These are phyloP conservation scores for Ceratocystiopsis sp. DNA, from an alignment of 2,329 filamentous ascomycete species.

Conservation along the genomic window DNA sequence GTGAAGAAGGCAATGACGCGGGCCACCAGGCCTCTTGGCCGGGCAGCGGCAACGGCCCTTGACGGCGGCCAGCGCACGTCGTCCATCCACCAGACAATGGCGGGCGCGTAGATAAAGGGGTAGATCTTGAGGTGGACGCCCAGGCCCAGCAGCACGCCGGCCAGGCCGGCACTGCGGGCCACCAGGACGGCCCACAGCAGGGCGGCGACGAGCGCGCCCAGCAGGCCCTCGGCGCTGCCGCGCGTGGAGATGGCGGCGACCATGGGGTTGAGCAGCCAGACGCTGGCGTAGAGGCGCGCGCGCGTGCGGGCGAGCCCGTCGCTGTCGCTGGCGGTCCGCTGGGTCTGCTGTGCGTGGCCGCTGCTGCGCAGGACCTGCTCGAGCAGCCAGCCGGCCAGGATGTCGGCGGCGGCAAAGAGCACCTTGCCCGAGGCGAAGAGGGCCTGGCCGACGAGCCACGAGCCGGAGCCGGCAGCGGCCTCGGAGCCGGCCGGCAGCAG, in stretches of 20 bases:
- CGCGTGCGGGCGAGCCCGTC: constrained; percentile 12
- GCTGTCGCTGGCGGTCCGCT: neutral
- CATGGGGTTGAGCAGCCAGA: constrained; percentile 97
- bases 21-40: neutral
- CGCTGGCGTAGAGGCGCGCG: constrained; percentile 61
- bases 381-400: constrained; percentile 71
- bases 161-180: constrained; percentile 40
- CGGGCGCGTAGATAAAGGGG: constrained; percentile 83
- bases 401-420: constrained; percentile 68
- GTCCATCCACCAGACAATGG: constrained; percentile 69
- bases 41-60: neutral
- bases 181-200: constrained; percentile 64
- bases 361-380: constrained; percentile 20
- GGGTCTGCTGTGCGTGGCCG: constrained; percentile 21
- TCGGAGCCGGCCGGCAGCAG: constrained; percentile 49
- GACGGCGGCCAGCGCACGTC: constrained; percentile 22
- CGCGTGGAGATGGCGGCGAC: constrained; percentile 91
- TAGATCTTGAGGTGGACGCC: constrained; percentile 98
- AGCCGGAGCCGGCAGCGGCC: constrained; percentile 24
- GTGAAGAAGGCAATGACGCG: constrained; percentile 29
- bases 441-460: constrained; percentile 10
- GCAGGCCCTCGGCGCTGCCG: constrained; percentile 79
- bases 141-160: constrained; percentile 62
- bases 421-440: constrained; percentile 79
- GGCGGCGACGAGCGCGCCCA: constrained; percentile 70